Conservation (phyloP, 2,329 filamentous ascomycete species). For the Leptoxyphium fumago region DNA sequence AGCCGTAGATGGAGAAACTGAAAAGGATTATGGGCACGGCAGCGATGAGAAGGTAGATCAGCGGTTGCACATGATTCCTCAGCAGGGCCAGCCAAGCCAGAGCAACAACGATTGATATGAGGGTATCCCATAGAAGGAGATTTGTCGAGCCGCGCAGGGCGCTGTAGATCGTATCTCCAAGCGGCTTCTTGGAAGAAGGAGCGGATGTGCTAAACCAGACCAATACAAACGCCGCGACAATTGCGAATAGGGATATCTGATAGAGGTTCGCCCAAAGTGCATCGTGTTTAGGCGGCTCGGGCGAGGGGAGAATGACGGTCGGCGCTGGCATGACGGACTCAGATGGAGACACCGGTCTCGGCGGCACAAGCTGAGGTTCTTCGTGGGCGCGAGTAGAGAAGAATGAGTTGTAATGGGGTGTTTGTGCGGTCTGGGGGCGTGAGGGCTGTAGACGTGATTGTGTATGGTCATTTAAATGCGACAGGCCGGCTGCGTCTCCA, state of each 20-base stretch:
- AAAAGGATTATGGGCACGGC: constrained; percentile 76
- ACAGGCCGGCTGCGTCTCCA: constrained; percentile 18
- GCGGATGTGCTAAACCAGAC: constrained; percentile 78
- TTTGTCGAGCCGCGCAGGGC: constrained; percentile 76
- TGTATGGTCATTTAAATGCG: constrained; percentile 32
- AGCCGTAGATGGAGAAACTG: constrained; percentile 80
- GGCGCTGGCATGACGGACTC: constrained; percentile 37
- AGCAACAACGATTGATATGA: constrained; percentile 79
- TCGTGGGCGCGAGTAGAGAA: constrained; percentile 38
- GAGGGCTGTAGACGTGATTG: constrained; percentile 43
- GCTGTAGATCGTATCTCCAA: constrained; percentile 90
- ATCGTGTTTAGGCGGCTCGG: constrained; percentile 68
- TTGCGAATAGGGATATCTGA: constrained; percentile 64
- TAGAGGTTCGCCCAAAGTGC: constrained; percentile 86
- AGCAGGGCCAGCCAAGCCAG: constrained; percentile 81
- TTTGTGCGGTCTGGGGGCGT: constrained; percentile 22
- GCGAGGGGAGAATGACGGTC: constrained; percentile 42
- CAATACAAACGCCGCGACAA: constrained; percentile 78
- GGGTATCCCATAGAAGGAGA: constrained; percentile 76
- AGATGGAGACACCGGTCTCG: constrained; percentile 32
- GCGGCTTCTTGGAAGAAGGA: constrained; percentile 50
- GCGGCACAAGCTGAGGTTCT: constrained; percentile 30
- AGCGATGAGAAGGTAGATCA: constrained; percentile 67
- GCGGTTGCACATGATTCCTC: constrained; percentile 70
- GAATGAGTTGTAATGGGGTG: constrained; percentile 23